These are phyloP conservation scores for Penicillium sp. DNA, from an alignment of 2,329 filamentous ascomycete genomes.

Conservation along the genomic window DNA sequence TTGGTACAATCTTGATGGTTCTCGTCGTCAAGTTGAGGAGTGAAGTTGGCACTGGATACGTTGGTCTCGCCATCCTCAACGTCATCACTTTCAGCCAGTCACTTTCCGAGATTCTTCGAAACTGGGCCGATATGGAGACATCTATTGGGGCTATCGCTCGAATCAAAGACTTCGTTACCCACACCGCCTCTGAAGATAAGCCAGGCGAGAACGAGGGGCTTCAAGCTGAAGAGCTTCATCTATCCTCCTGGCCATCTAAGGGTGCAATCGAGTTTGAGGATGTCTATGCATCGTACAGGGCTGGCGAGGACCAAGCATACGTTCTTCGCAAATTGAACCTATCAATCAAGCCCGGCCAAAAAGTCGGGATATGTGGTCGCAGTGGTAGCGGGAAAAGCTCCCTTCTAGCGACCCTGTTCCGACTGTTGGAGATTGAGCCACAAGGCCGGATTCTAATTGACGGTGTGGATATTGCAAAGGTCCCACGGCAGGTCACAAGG, in stretches of 20 bases:
- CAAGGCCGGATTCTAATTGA: background rate
- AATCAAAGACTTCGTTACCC: constrained; percentile 1
- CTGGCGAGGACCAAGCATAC: background rate
- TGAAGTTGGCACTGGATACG: background rate
- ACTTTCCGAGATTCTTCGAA: constrained; percentile 43
- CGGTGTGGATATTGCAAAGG: constrained; percentile 2
- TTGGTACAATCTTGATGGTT: constrained; percentile 6
- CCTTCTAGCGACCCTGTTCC: background rate
- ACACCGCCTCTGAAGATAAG: background rate
- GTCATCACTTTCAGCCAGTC: constrained; percentile 48
- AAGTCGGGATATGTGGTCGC: constrained; percentile 14
- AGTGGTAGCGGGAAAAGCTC: constrained; percentile 40
- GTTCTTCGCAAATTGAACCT: constrained; percentile 1
- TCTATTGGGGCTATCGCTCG: constrained; percentile 51
- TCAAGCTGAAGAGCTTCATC: background rate
- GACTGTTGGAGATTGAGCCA: constrained; percentile 1
- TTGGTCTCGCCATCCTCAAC: constrained; percentile 47
- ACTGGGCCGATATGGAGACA: constrained; percentile 56
- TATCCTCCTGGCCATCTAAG: background rate
- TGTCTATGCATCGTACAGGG: background rate
- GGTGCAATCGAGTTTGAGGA: background rate
- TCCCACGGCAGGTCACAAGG: constrained; percentile 1
- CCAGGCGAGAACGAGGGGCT: background rate
- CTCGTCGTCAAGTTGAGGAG: background rate
- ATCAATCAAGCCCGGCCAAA: constrained; percentile 6